phyloP scores from a whole-genome alignment of 2,329 filamentous ascomycete genomes.

The Pestalotiopsis sp. region DNA sequence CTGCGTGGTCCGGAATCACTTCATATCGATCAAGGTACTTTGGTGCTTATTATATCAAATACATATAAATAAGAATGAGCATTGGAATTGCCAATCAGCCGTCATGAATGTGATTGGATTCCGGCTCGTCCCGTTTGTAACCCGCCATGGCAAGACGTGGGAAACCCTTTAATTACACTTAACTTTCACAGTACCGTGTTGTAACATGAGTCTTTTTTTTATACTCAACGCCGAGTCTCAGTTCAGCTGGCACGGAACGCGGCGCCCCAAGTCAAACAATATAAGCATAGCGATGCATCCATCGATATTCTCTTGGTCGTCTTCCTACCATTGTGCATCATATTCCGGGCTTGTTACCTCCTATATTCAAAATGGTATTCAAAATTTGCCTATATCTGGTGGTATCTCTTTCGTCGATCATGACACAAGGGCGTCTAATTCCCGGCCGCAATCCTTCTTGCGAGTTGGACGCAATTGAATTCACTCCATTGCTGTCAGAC shows the following conservation, averaged over 20 bases:
- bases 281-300: background rate
- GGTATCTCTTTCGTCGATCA: background rate
- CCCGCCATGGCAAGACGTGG: background rate
- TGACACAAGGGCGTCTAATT: background rate
- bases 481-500: background rate
- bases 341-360: background rate
- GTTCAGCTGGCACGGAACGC: background rate
- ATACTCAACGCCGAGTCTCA: background rate
- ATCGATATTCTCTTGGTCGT: background rate
- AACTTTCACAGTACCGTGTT: background rate
- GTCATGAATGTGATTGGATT: background rate
- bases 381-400: background rate
- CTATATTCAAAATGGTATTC: background rate
- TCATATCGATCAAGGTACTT: background rate
- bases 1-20: too few species aligned
- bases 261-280: background rate
- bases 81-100: background rate
- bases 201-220: background rate
- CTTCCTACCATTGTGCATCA: background rate
- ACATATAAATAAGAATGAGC: background rate
- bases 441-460: background rate
- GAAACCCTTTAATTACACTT: background rate
- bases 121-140: background rate
- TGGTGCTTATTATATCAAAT: background rate
- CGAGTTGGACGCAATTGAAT: background rate